Evolutionary conservation across 2,329 filamentous ascomycete species (phyloP).

Genomic region (Alternaria burnsii): DNA sequence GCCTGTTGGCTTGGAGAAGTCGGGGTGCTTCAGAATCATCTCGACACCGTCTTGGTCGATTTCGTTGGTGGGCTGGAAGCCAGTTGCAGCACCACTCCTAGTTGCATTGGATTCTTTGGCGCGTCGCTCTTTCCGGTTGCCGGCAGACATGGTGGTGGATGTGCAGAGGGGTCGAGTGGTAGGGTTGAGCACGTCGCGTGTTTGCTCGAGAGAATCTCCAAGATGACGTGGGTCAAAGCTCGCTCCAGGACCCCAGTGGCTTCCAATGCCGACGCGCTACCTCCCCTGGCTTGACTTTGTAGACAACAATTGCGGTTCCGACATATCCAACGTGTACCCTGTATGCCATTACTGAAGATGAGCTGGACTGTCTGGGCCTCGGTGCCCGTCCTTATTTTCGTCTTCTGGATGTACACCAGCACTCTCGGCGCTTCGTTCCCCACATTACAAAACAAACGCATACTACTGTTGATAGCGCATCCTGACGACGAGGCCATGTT

Average conservation of each 20-base stretch:
- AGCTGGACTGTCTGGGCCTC: slow-evolving; percentile 51
- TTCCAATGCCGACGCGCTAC: slow-evolving; percentile 1
- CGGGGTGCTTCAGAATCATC: slow-evolving; percentile 73
- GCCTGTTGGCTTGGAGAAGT: slow-evolving; percentile 67
- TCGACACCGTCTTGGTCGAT: slow-evolving; percentile 57
- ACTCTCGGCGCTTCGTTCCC: slow-evolving; percentile 65
- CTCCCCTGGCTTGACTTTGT: neutral
- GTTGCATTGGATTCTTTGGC: slow-evolving; percentile 44
- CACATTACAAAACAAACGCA: slow-evolving; percentile 79
- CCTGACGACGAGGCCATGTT: slow-evolving; percentile 99
- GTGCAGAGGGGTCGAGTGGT: slow-evolving; percentile 9
- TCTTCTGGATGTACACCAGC: slow-evolving; percentile 59
- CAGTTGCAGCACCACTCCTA: slow-evolving; percentile 36
- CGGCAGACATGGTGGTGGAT: slow-evolving; percentile 33
- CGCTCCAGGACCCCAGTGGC: slow-evolving; percentile 14
- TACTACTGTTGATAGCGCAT: slow-evolving; percentile 93
- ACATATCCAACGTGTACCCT: neutral
- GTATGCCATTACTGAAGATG: slow-evolving; percentile 40
- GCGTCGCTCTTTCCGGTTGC: slow-evolving; percentile 58
- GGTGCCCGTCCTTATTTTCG: slow-evolving; percentile 54
- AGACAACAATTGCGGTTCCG: neutral
- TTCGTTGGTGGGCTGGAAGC: slow-evolving; percentile 49
- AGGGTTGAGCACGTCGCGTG: slow-evolving; percentile 27
- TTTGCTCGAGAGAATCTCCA: slow-evolving; percentile 26
- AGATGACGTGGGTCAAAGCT: slow-evolving; percentile 28